Evolutionary conservation across 805 yeast species (phyloP).

Genomic region (Teunomyces aglyptinius): DNA sequence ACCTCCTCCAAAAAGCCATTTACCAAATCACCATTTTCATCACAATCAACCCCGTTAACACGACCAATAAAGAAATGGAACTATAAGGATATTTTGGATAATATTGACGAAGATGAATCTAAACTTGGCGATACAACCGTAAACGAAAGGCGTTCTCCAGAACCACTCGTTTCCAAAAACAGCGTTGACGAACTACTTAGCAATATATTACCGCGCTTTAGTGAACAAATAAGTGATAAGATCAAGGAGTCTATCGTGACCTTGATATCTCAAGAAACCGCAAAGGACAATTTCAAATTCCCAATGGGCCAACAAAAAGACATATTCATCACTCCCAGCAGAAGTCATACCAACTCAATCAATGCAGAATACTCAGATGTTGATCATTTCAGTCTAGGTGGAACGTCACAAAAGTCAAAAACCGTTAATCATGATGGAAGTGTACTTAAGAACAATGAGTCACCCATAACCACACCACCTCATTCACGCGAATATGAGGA

Average conservation of each 20-base stretch:
- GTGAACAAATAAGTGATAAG: constrained; percentile 12
- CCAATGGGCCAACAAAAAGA: neutral
- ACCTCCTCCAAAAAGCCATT: neutral
- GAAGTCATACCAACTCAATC: constrained; percentile 7
- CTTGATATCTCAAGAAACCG: constrained; percentile 3
- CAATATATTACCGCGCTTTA: constrained; percentile 10
- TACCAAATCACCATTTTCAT: constrained; percentile 14
- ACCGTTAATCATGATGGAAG: constrained; percentile 10
- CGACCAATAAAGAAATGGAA: constrained; percentile 6
- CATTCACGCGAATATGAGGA: constrained; percentile 20
- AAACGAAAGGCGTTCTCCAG: constrained; percentile 10
- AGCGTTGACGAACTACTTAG: constrained; percentile 10
- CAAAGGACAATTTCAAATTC: constrained; percentile 1
- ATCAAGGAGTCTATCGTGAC: constrained; percentile 4
- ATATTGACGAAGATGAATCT: constrained; percentile 9
- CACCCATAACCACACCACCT: constrained; percentile 31
- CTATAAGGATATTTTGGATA: constrained; percentile 3
- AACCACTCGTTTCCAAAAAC: constrained; percentile 7
- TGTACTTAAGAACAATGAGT: constrained; percentile 4
- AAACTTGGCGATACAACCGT: constrained; percentile 13
- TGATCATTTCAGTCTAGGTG: constrained; percentile 15
- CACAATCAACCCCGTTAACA: constrained; percentile 26
- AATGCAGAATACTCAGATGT: constrained; percentile 7
- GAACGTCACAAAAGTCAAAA: constrained; percentile 8
- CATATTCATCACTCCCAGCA: constrained; percentile 10